Percentiles rank a stretch among this genome's conserved stretches.
phyloP scores from a whole-genome alignment of 768 basidiomycete genomes.

The Mycena maculata region DNA sequence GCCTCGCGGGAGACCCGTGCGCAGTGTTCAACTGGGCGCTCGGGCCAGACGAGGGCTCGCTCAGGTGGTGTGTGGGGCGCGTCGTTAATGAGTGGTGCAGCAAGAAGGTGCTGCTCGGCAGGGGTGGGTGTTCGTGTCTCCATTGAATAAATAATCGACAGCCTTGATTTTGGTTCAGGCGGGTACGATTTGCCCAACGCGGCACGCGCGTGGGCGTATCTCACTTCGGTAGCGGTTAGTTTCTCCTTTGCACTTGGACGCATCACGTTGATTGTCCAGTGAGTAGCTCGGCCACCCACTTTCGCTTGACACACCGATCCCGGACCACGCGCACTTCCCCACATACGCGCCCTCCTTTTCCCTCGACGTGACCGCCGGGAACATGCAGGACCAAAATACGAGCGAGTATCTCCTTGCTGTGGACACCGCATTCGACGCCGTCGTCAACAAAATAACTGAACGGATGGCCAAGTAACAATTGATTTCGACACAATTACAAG shows the following conservation, averaged over 20 bases:
- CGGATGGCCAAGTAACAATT: constrained; percentile 28
- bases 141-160: background rate
- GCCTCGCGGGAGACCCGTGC: constrained; percentile 86
- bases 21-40: constrained; percentile 79
- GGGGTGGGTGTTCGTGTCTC: constrained; percentile 65
- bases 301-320: constrained; percentile 71
- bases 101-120: constrained; percentile 79
- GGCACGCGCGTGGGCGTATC: constrained; percentile 87
- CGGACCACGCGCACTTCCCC: constrained; percentile 80
- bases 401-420: constrained; percentile 64
- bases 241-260: background rate
- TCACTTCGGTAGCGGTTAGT: constrained; percentile 82
- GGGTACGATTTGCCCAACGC: constrained; percentile 89
- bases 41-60: constrained; percentile 63
- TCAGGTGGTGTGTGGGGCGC: constrained; percentile 74
- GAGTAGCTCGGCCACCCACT: constrained; percentile 66
- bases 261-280: background rate
- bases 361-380: constrained; percentile 79
- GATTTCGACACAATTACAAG: background rate
- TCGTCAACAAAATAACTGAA: constrained; percentile 46
- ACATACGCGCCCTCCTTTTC: constrained; percentile 85
- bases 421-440: constrained; percentile 52
- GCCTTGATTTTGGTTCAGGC: constrained; percentile 51
- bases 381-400: constrained; percentile 79
- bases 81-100: constrained; percentile 67